Evolutionary conservation across 352 stramenopile genomes (phyloP), one percentile per base, ranked within the genome.

Genomic region (Poterioochromonas sp.): DNA sequence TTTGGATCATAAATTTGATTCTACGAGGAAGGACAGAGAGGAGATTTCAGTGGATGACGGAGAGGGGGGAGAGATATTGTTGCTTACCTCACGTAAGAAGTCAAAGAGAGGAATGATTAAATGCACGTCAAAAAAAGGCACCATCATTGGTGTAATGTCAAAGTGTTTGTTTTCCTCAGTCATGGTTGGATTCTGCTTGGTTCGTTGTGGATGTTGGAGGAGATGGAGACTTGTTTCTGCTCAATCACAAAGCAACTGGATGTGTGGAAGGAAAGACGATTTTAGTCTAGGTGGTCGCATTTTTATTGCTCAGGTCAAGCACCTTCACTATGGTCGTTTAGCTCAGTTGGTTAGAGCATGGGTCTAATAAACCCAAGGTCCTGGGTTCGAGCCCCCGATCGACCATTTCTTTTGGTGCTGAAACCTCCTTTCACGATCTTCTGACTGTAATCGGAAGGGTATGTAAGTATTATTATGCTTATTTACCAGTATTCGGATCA

Each of bases 71-170:
- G 26, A 35, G 11, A 68, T 5, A 32, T 11, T 68, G 5, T 58
- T 58, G 47, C 69, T 76, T 62, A 76, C 69, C 43, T 76, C 69
- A 35, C 69, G 41, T 11, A 76, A n/a, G 44, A 76, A 76, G 34
- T 76, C 69, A 15, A 76, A 49, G 1, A 76, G 35, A 64, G 49
- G 49, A 64, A 1, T 44, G 8, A 76, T 29, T 12, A 76, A 29
- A 64, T 76, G 69, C 1, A 47, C 44, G 37, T 76, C 69, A 26
- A 76, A 40, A 47, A 35, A 76, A 49, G 69, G 69, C 2, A 40
- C 69, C 69, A 76, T 76, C 41, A 58, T 34, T n/a, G 65, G 39
- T 32, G 65, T 74, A 26, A 58, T 37, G 53, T 74, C 65, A 74
- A 58, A 74, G 3, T 69, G 39, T 32, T 29, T 62, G 5, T 51